Percentiles rank a stretch among this genome's conserved stretches.
Conservation (phyloP, 805 yeast species). For the Myxozyma melibiosi region DNA sequence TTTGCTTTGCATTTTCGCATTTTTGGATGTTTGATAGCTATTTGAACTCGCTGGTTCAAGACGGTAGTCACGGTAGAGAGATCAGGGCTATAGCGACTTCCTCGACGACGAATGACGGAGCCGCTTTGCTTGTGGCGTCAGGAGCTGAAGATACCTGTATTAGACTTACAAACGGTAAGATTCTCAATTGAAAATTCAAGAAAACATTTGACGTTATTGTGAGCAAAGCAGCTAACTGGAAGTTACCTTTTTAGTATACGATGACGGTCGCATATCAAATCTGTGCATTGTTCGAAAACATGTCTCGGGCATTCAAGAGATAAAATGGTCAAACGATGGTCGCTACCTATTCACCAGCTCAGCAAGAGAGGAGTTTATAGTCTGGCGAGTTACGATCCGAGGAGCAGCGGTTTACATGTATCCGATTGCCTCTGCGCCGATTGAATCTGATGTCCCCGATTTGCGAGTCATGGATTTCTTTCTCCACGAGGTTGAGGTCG, state of each 20-base stretch:
- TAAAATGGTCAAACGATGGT: conserved; percentile 52
- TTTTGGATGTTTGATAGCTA: conserved; percentile 23
- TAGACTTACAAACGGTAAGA: conserved; percentile 47
- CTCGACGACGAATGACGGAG: conserved; percentile 39
- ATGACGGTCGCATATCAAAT: conserved; percentile 50
- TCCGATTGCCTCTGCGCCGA: conserved; percentile 56
- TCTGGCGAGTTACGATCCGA: conserved; percentile 64
- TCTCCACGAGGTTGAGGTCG: conserved; percentile 36
- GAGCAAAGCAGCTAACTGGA: conserved; percentile 31
- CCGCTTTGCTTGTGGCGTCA: conserved; percentile 55
- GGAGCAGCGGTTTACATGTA: conserved; percentile 50
- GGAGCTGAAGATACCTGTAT: conserved; percentile 91
- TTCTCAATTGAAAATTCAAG: neutral
- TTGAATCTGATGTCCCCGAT: conserved; percentile 68
- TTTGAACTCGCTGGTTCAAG: conserved; percentile 42
- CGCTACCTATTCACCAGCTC: conserved; percentile 53
- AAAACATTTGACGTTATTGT: conserved; percentile 37
- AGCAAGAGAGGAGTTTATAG: conserved; percentile 79
- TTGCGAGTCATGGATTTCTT: conserved; percentile 88
- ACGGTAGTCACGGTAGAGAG: conserved; percentile 91
- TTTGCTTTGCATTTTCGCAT: neutral
- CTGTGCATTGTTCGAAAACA: conserved; percentile 74
- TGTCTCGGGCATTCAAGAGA: conserved; percentile 82
- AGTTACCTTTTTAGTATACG: conserved; percentile 9
- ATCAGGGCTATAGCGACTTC: conserved; percentile 72